Percentiles rank a stretch among this genome's conserved stretches.
Conservation (phyloP, 1,284 basidiomycete species). For the Microbotryum silenes-acaulis region DNA sequence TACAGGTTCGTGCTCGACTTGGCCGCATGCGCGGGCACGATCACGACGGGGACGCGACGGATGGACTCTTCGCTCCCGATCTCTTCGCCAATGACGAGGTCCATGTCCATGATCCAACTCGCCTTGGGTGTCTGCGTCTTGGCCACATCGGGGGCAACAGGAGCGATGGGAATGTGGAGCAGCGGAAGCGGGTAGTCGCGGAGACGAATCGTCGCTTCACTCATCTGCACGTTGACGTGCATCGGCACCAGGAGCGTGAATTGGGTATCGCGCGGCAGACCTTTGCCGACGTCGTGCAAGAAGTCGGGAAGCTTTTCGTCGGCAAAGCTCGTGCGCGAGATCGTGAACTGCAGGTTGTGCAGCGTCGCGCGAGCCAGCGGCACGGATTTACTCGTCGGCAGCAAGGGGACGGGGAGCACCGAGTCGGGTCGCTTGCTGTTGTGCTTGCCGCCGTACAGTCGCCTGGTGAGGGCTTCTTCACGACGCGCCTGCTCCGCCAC, state of each 20-base stretch:
- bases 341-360: constrained; percentile 52
- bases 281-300: constrained; percentile 59
- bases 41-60: constrained; percentile 60
- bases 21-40: constrained; percentile 53
- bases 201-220: constrained; percentile 56
- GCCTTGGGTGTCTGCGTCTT: constrained; percentile 36
- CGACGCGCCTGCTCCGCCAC: constrained; percentile 44
- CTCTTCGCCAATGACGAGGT: constrained; percentile 85
- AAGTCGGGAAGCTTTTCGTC: constrained; percentile 55
- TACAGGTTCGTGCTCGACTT: constrained; percentile 46
- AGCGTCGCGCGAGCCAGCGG: constrained; percentile 69
- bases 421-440: constrained; percentile 20
- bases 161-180: constrained; percentile 43
- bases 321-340: constrained; percentile 61
- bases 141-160: constrained; percentile 7
- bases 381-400: constrained; percentile 48
- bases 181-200: constrained; percentile 61
- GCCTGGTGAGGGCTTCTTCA: constrained; percentile 42
- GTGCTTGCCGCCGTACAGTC: constrained; percentile 26
- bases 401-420: constrained; percentile 46
- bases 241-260: constrained; percentile 80
- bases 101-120: constrained; percentile 59
- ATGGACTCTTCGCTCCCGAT: constrained; percentile 63
- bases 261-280: constrained; percentile 60
- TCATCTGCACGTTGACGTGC: constrained; percentile 64